Conservation (phyloP, 352 stramenopile genomes). For the Globisporangium ultimum region DNA sequence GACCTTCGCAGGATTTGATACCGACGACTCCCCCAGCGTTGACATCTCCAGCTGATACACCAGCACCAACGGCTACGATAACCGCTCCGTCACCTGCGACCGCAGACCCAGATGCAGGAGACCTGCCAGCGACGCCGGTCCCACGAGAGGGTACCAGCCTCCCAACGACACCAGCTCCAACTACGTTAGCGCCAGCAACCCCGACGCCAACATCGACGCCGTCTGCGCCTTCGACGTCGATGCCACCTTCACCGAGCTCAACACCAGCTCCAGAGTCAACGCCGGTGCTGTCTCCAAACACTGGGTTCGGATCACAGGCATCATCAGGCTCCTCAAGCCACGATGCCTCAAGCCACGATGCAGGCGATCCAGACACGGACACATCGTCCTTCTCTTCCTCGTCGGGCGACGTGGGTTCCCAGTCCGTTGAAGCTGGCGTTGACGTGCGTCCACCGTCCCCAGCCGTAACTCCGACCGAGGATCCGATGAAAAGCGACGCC, state of each 20-base stretch:
- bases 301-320: constrained; percentile 6
- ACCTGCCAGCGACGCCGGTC: neutral
- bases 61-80: neutral
- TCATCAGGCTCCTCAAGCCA: constrained; percentile 6
- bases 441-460: no score
- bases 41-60: neutral
- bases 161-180: constrained; percentile 1
- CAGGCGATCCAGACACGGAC: neutral
- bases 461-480: neutral
- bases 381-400: neutral
- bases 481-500: constrained; percentile 1
- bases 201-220: neutral
- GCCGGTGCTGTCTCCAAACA: neutral
- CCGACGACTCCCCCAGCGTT: no score
- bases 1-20: no score
- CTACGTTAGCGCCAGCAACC: neutral
- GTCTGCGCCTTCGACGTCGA: neutral
- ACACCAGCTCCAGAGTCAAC: neutral
- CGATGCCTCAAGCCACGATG: constrained; percentile 3
- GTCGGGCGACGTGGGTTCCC: neutral
- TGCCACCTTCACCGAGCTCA: neutral
- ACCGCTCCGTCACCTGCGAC: neutral
- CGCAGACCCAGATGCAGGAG: constrained; percentile 6
- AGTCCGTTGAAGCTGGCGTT: neutral
- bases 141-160: no score